Base-by-base conservation (phyloP, 805 yeast genomes). In the Nakazawaea ernobii region DNA sequence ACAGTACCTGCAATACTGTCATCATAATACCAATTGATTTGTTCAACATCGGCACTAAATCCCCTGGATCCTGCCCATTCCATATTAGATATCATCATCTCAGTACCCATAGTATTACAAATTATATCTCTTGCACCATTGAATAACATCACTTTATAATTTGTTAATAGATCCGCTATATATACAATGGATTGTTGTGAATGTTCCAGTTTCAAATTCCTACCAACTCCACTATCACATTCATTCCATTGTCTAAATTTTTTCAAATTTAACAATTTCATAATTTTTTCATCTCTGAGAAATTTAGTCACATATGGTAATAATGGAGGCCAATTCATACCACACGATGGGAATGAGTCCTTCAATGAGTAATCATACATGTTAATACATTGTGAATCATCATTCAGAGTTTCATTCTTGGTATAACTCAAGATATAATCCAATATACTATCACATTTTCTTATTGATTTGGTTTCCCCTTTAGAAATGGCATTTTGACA, bases 71-170 rank as follows among this genome's bases (percentile, higher is more conserved):
- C 87, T 51, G 77, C 79, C 89, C 95, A 86, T 2, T 66, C 63
- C 61, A 94, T 55, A 40, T 77, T 70, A 7, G 73, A 62, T 41
- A 91, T 82, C 62, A 86, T 65, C 55, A 74, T 71, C 55, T 85
- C 84, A 2, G 88, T 81, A 20, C 97, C 96, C 37, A 74, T 55
- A 57, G 80, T 77, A 59, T 94, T 94, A 68, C 99, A 94, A 47
- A 94, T 86, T 39, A 88, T 74, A 65, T 94, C 99, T 55, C 82
- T 78, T 54, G 86, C 89, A 39, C 99, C 99, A 57, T 85, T 84
- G 68, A 89, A 89, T 46, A 94, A 68, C 57, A 88, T 63, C 11
- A 94, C 69, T 11, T 85, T 84, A 14, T 80, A 62, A 38, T 78
- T 61, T 39, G 72, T 70, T 37, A 91, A 67, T 26, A 94, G 57